These are phyloP conservation scores for Ganoderma sinense DNA, from an alignment of 1,284 basidiomycete genomes.

Conservation along the genomic window DNA sequence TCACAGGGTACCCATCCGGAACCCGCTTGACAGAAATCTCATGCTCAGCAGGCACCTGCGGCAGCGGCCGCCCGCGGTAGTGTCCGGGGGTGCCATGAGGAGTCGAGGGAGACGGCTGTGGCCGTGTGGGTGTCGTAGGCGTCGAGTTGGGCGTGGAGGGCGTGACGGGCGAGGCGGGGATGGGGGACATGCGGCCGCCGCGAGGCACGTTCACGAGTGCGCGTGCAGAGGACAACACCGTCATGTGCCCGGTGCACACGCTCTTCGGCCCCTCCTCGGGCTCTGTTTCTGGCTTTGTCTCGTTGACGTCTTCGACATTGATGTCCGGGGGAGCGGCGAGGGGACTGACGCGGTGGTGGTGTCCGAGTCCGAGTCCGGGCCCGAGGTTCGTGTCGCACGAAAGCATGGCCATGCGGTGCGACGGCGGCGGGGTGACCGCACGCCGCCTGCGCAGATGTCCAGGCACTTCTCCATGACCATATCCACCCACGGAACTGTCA, in stretches of 20 bases:
- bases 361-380: background rate
- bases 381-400: slow-evolving; percentile 13
- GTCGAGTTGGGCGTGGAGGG: slow-evolving; percentile 22
- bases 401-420: slow-evolving; percentile 21
- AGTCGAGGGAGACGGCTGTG: background rate
- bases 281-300: background rate
- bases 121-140: slow-evolving; percentile 33
- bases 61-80: slow-evolving; percentile 44
- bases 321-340: background rate
- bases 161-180: slow-evolving; percentile 1
- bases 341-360: background rate
- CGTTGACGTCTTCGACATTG: background rate
- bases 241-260: slow-evolving; percentile 24
- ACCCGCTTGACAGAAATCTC: slow-evolving; percentile 21
- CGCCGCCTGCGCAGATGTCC: slow-evolving; percentile 20
- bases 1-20: slow-evolving; percentile 25
- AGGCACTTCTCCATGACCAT: background rate
- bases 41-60: slow-evolving; percentile 37
- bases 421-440: slow-evolving; percentile 24
- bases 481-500: background rate
- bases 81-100: slow-evolving; percentile 30
- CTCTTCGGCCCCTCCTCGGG: slow-evolving; percentile 7
- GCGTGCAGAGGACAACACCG: background rate
- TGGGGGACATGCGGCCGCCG: slow-evolving; percentile 2
- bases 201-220: background rate